Conservation (phyloP, 192 early-diverging fungal genomes). For the Dimargaris verticillata region DNA sequence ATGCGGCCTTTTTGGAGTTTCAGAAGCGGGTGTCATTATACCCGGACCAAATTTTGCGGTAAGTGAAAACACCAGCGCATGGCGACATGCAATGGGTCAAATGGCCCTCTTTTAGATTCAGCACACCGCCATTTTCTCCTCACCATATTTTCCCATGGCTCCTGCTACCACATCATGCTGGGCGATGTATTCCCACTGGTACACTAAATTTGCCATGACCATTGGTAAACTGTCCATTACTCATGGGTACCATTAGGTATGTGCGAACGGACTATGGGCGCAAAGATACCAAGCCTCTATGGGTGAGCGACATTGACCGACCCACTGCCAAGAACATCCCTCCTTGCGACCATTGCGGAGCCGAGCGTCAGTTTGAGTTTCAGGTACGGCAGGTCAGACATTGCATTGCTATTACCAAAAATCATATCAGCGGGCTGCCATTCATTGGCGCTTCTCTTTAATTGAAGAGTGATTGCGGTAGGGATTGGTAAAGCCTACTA, state of each 20-base stretch:
- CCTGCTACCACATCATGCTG: too few species aligned
- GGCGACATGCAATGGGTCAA: too few species aligned
- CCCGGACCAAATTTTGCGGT: neutral
- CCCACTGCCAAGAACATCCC: neutral
- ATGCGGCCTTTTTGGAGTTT: constrained; percentile 7
- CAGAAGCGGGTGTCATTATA: neutral
- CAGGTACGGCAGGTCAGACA: neutral
- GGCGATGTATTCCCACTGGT: too few species aligned
- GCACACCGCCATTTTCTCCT: too few species aligned
- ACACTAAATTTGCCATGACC: too few species aligned
- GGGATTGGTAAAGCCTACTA: neutral
- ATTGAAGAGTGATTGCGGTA: neutral
- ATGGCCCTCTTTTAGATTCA: too few species aligned
- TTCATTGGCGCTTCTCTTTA: neutral
- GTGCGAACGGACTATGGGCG: constrained; percentile 2
- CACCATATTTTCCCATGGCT: too few species aligned
- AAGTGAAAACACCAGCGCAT: too few species aligned
- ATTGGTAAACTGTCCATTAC: too few species aligned
- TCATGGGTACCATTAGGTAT: neutral
- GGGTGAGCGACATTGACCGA: constrained; percentile 3
- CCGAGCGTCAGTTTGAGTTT: constrained; percentile 2
- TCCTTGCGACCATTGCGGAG: neutral
- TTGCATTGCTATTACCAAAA: too few species aligned
- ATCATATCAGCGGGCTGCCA: too few species aligned
- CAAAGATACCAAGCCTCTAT: neutral